phyloP scores from a whole-genome alignment of 805 yeast species.

The Debaryomyces prosopidis region DNA sequence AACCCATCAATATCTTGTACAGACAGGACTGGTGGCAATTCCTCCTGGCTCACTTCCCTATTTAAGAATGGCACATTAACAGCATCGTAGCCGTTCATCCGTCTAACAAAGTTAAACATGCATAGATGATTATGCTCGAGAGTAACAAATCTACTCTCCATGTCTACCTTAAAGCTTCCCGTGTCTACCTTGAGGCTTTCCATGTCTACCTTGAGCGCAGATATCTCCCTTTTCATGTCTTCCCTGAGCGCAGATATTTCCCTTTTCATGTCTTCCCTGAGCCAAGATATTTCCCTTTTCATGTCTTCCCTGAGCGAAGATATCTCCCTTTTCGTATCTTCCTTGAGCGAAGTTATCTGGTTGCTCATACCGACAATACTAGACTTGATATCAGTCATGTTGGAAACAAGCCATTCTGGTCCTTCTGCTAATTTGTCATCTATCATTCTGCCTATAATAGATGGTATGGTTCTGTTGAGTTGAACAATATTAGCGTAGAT shows the following conservation, averaged over 20 bases:
- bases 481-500: no score
- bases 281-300: not conserved
- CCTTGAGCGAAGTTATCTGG: not conserved
- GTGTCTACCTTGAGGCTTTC: not conserved
- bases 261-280: not conserved
- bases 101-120: not conserved
- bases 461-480: not conserved
- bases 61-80: constrained; percentile 2
- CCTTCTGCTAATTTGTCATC: not conserved
- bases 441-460: not conserved
- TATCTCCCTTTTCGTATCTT: not conserved
- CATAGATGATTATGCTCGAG: not conserved
- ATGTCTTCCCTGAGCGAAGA: not conserved
- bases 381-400: not conserved
- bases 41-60: not conserved
- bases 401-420: not conserved
- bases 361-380: no score
- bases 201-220: not conserved
- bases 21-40: not conserved
- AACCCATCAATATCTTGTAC: constrained; percentile 2
- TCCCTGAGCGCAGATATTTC: not conserved
- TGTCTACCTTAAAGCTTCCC: not conserved
- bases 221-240: not conserved
- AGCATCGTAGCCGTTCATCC: not conserved
- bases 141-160: not conserved